These are phyloP conservation scores for Ustilago trichophora DNA, from an alignment of 1,284 basidiomycete species.

Conservation along the genomic window DNA sequence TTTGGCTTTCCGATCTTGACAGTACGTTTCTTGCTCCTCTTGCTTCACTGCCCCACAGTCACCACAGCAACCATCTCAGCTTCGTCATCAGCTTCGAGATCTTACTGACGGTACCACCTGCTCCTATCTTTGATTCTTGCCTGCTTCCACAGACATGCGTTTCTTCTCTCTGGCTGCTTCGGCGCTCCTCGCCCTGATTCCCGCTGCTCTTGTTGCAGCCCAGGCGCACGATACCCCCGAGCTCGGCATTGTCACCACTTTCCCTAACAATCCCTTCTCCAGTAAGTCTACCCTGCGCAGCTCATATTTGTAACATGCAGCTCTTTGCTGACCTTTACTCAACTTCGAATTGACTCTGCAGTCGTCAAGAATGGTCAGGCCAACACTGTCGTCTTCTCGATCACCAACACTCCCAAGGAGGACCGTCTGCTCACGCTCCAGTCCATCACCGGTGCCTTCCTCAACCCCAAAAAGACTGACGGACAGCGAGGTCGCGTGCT, in stretches of 20 bases:
- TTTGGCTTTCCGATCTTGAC: too few species aligned
- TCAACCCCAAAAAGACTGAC: constrained; percentile 59
- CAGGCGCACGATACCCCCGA: constrained; percentile 58
- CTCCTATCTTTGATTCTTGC: not conserved
- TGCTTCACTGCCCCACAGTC: too few species aligned
- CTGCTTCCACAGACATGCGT: constrained; percentile 17
- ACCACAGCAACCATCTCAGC: too few species aligned
- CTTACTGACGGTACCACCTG: too few species aligned
- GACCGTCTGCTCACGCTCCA: constrained; percentile 59
- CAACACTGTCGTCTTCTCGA: constrained; percentile 63
- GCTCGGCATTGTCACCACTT: constrained; percentile 60
- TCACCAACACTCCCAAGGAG: constrained; percentile 52
- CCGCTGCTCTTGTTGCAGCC: constrained; percentile 43
- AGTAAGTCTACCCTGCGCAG: constrained; percentile 23
- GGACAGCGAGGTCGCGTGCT: constrained; percentile 59
- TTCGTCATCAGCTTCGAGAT: too few species aligned
- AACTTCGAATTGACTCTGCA: constrained; percentile 1
- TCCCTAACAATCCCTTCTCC: constrained; percentile 62
- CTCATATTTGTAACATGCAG: too few species aligned
- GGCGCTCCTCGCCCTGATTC: constrained; percentile 33
- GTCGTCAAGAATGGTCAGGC: constrained; percentile 64
- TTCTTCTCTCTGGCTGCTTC: constrained; percentile 33
- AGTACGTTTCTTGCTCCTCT: too few species aligned
- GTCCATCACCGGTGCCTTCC: constrained; percentile 62
- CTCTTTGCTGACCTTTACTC: too few species aligned